A percentile compares a stretch with the other conserved stretches of the same genome.
These are phyloP conservation scores for Paramarasmius palmivorus DNA, from an alignment of 1,284 basidiomycete species.

Conservation along the genomic window DNA sequence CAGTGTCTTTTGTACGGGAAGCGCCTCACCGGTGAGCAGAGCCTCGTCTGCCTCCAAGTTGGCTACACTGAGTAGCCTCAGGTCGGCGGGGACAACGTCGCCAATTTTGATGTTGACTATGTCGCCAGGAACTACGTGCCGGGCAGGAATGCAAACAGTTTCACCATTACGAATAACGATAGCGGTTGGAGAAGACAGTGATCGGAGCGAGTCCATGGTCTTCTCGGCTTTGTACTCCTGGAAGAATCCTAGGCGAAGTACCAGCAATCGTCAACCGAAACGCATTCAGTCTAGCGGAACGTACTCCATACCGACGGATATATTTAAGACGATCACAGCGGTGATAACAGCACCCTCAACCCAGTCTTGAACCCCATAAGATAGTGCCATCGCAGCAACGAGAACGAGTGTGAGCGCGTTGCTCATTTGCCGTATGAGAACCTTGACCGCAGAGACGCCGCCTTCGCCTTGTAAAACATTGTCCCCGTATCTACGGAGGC, in stretches of 20 bases:
- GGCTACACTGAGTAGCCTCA: slow-evolving; percentile 30
- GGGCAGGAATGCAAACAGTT: slow-evolving; percentile 50
- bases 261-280: too few species aligned
- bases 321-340: slow-evolving; percentile 60
- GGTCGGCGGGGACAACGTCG: slow-evolving; percentile 62
- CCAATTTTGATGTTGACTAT: slow-evolving; percentile 56
- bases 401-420: slow-evolving; percentile 42
- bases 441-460: slow-evolving; percentile 32
- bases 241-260: too few species aligned
- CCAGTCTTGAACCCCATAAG: slow-evolving; percentile 62
- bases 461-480: slow-evolving; percentile 34
- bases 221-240: slow-evolving; percentile 59
- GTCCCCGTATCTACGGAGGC: slow-evolving; percentile 25
- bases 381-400: slow-evolving; percentile 61
- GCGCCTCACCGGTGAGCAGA: slow-evolving; percentile 67
- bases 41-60: slow-evolving; percentile 68
- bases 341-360: slow-evolving; percentile 68
- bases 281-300: too few species aligned
- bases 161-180: slow-evolving; percentile 56
- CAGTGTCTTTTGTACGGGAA: slow-evolving; percentile 61
- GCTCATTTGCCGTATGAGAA: slow-evolving; percentile 36
- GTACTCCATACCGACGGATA: slow-evolving; percentile 47
- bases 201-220: slow-evolving; percentile 57
- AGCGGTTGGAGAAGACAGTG: slow-evolving; percentile 63
- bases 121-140: slow-evolving; percentile 65